Conservation (phyloP, 108 stramenopile genomes). For the Cylindrotheca closterium region DNA sequence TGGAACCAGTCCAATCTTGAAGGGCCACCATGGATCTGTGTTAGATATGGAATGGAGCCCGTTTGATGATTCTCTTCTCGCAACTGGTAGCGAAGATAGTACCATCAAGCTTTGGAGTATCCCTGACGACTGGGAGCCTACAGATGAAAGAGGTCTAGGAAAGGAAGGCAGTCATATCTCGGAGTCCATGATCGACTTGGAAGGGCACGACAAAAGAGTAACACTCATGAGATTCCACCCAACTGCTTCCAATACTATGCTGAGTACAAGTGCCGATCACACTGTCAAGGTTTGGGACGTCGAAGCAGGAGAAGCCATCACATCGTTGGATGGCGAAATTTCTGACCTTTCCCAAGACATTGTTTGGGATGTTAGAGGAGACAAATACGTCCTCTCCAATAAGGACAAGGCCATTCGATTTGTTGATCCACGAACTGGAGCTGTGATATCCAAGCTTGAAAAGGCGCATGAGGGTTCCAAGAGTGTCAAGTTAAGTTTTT, state of each 20-base stretch:
- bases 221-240: slow-evolving; percentile 93
- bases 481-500: slow-evolving; percentile 79
- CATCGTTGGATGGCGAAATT: slow-evolving; percentile 43
- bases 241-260: slow-evolving; percentile 89
- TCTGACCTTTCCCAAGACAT: slow-evolving; percentile 96
- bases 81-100: slow-evolving; percentile 91
- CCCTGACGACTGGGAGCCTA: slow-evolving; percentile 91
- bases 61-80: slow-evolving; percentile 93
- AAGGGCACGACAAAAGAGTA: slow-evolving; percentile 92
- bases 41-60: slow-evolving; percentile 98
- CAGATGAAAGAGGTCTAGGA: slow-evolving; percentile 85
- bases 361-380: slow-evolving; percentile 92
- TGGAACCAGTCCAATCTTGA: slow-evolving; percentile 71
- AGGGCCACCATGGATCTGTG: slow-evolving; percentile 92
- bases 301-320: slow-evolving; percentile 71
- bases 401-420: slow-evolving; percentile 96
- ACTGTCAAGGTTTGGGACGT: slow-evolving; percentile 98
- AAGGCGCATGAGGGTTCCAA: slow-evolving; percentile 94
- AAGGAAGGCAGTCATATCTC: slow-evolving; percentile 76
- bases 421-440: slow-evolving; percentile 81
- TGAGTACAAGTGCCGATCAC: slow-evolving; percentile 78
- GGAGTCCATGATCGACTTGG: slow-evolving; percentile 86
- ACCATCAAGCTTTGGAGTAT: slow-evolving; percentile 98
- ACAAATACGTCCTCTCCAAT: slow-evolving; percentile 82
- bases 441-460: slow-evolving; percentile 44